These are phyloP conservation scores for Blastobotrys muscicola DNA, from an alignment of 805 yeast species.

Conservation along the genomic window DNA sequence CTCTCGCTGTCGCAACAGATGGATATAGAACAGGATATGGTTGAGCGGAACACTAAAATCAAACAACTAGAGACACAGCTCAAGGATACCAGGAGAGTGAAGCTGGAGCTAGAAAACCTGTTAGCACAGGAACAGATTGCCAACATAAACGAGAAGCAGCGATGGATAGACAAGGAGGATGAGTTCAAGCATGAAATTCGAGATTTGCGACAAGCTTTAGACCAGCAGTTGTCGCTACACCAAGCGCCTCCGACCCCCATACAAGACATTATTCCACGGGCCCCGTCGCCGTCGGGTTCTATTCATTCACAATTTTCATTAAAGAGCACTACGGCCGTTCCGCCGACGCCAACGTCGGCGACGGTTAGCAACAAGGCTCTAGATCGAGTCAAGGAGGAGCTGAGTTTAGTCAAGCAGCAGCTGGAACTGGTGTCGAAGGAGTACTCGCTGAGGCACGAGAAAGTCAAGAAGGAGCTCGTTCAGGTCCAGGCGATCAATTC, in stretches of 20 bases:
- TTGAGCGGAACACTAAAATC: conserved; percentile 14
- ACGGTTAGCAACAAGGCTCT: conserved; percentile 6
- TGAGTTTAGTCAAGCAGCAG: conserved; percentile 20
- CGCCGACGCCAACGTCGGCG: conserved; percentile 9
- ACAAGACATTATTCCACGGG: not conserved
- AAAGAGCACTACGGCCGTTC: conserved; percentile 6
- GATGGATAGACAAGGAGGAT: conserved; percentile 21
- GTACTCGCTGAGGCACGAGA: conserved; percentile 19
- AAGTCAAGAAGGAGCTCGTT: conserved; percentile 20
- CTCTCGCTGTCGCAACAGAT: conserved; percentile 10
- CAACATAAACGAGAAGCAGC: conserved; percentile 19
- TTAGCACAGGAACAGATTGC: conserved; percentile 23
- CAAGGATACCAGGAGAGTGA: conserved; percentile 12
- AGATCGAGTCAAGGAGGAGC: conserved; percentile 15
- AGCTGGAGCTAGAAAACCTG: conserved; percentile 19
- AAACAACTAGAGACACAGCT: conserved; percentile 15
- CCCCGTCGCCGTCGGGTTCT: not conserved
- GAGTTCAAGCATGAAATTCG: conserved; percentile 8
- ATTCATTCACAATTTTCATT: not conserved
- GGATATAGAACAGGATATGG: conserved; percentile 23
- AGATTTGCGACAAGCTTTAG: not conserved
- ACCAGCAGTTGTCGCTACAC: not conserved
- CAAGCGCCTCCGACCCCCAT: not conserved
- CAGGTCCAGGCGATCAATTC: conserved; percentile 15
- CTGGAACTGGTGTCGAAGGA: conserved; percentile 24